phyloP scores from a whole-genome alignment of 1,284 basidiomycete species.

The Neonothopanus nambi region DNA sequence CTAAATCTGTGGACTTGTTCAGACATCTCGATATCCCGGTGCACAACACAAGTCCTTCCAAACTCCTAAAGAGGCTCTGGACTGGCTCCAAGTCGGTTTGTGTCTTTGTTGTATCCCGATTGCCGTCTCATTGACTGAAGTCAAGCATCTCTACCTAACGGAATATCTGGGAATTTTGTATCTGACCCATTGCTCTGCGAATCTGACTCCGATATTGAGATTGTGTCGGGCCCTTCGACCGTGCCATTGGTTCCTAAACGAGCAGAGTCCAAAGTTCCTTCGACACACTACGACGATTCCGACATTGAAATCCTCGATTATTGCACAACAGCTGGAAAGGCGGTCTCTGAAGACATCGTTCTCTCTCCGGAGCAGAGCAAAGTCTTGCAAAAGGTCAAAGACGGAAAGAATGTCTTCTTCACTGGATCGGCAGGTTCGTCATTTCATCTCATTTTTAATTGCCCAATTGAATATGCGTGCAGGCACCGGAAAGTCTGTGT shows the following conservation, averaged over 20 bases:
- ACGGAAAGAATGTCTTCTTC: constrained; percentile 59
- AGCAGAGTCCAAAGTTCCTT: not conserved
- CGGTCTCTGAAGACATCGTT: constrained; percentile 16
- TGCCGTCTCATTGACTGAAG: not conserved
- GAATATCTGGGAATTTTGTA: not conserved
- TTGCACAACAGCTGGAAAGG: not conserved
- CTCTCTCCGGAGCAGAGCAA: constrained; percentile 38
- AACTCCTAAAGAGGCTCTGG: constrained; percentile 40
- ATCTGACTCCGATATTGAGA: constrained; percentile 17
- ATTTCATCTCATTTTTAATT: not conserved
- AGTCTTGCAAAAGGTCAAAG: constrained; percentile 34
- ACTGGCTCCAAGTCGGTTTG: constrained; percentile 44
- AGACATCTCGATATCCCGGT: constrained; percentile 50
- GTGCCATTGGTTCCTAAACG: not conserved
- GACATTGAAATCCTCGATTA: constrained; percentile 9
- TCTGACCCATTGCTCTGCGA: not conserved
- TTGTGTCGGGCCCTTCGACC: constrained; percentile 1
- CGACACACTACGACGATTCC: not conserved
- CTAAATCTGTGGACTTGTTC: not conserved
- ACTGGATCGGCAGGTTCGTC: constrained; percentile 76
- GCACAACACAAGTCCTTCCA: constrained; percentile 52
- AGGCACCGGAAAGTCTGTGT: constrained; percentile 93
- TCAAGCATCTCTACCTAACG: not conserved
- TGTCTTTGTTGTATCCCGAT: not conserved
- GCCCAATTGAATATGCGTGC: not conserved